phyloP scores from a whole-genome alignment of 306 rosid species.

The Vigna unguiculata region DNA sequence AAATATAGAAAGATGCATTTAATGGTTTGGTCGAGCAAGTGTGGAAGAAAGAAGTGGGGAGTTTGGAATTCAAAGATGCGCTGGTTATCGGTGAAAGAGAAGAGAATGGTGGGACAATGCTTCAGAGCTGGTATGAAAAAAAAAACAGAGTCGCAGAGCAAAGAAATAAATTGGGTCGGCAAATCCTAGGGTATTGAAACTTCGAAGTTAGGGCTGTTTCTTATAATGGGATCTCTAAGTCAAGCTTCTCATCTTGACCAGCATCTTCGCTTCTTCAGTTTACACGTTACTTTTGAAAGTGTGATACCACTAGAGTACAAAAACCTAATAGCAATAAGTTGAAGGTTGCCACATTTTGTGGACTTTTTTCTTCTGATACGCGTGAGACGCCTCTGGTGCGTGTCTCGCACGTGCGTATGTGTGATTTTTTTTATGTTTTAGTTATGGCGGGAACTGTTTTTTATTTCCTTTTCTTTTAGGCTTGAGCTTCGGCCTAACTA shows the following conservation, averaged over 20 bases:
- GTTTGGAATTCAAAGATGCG: conserved; percentile 61
- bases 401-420: conserved; percentile 48
- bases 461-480: conserved; percentile 35
- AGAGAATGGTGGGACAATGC: conserved; percentile 67
- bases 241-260: conserved; percentile 55
- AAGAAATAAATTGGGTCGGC: conserved; percentile 20
- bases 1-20: conserved; percentile 36
- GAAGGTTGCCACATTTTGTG: conserved; percentile 51
- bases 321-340: conserved; percentile 38
- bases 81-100: conserved; percentile 56
- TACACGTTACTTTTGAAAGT: conserved; percentile 49
- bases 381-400: conserved; percentile 54
- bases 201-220: conserved; percentile 54
- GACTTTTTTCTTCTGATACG: conserved; percentile 50
- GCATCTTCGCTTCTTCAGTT: conserved; percentile 50
- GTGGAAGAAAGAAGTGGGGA: conserved; percentile 60
- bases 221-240: conserved; percentile 45
- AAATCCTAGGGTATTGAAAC: conserved; percentile 32
- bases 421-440: conserved; percentile 49
- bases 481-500: conserved; percentile 62
- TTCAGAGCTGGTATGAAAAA: conserved; percentile 37
- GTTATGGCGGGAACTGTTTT: conserved; percentile 66
- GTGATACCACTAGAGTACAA: conserved; percentile 39
- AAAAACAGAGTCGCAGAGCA: conserved; percentile 30
- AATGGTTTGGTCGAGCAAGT: conserved; percentile 58